phyloP scores from a whole-genome alignment of 345 rosid genomes.

The Conringia planisiliqua region DNA sequence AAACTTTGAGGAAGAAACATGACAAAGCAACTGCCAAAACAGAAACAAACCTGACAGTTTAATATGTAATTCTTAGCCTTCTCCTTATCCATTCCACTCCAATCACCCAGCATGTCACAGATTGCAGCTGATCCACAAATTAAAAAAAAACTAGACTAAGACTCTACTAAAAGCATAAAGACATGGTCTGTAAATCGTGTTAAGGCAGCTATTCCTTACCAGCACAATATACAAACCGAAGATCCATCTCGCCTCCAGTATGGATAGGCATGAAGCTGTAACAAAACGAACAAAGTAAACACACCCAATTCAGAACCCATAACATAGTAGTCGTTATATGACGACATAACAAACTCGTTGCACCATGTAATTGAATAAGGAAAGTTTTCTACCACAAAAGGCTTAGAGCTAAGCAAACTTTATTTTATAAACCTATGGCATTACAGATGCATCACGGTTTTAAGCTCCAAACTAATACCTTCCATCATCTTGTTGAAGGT shows the following conservation, averaged over 20 bases:
- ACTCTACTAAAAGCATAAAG: constrained; percentile 14
- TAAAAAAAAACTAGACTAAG: constrained; percentile 26
- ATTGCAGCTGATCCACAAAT: constrained; percentile 67
- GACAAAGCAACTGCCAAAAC: neutral
- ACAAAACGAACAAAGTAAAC: constrained; percentile 16
- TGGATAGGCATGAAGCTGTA: constrained; percentile 84
- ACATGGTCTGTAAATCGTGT: neutral
- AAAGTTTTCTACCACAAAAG: neutral
- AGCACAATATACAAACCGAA: constrained; percentile 87
- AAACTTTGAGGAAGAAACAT: neutral
- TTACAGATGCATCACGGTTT: neutral
- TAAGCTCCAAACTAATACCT: constrained; percentile 42
- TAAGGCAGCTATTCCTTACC: constrained; percentile 48
- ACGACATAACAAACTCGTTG: neutral
- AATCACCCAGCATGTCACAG: constrained; percentile 68
- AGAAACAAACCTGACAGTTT: constrained; percentile 65
- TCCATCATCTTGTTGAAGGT: constrained; percentile 85
- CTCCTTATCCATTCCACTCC: constrained; percentile 89
- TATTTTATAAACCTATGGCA: neutral
- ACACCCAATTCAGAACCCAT: neutral
- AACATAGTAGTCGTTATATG: neutral
- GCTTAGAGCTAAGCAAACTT: neutral
- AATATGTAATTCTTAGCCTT: constrained; percentile 71
- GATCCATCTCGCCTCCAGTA: constrained; percentile 82
- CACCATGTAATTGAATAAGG: neutral